These are phyloP conservation scores for Pulveroboletus sp. DNA, from an alignment of 768 basidiomycete species.

Conservation along the genomic window DNA sequence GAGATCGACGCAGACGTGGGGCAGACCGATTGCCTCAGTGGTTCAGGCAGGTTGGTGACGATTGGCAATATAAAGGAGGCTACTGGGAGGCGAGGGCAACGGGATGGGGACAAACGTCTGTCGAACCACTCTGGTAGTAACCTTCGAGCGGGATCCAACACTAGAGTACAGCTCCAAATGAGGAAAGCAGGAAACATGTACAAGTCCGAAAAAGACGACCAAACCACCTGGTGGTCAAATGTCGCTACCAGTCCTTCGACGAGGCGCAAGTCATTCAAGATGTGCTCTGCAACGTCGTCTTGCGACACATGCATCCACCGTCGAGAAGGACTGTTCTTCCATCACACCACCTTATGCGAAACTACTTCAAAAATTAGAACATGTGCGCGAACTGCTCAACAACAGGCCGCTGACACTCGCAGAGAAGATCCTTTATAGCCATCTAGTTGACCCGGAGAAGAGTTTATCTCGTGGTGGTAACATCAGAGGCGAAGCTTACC, in stretches of 20 bases:
- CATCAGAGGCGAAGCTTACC: constrained; percentile 81
- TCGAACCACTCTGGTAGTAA: constrained; percentile 58
- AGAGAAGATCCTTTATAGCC: constrained; percentile 96
- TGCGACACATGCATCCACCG: constrained; percentile 40
- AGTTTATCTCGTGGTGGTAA: constrained; percentile 60
- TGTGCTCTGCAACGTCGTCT: constrained; percentile 29
- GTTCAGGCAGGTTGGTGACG: constrained; percentile 67
- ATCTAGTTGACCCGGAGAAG: constrained; percentile 76
- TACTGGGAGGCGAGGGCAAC: constrained; percentile 77
- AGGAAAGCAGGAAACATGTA: too few species aligned
- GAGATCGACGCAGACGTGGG: constrained; percentile 61
- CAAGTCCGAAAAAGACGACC: neutral
- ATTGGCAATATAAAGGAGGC: constrained; percentile 74
- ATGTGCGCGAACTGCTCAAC: constrained; percentile 63
- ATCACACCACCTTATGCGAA: constrained; percentile 83
- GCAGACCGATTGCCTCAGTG: constrained; percentile 63
- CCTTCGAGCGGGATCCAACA: too few species aligned
- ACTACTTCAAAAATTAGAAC: constrained; percentile 65
- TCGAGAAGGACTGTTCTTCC: constrained; percentile 57
- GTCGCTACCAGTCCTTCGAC: constrained; percentile 21
- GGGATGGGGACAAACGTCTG: constrained; percentile 53
- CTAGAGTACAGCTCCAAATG: neutral
- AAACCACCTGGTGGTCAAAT: constrained; percentile 7
- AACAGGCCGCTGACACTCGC: constrained; percentile 85
- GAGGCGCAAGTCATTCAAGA: constrained; percentile 9